Conservation (phyloP, 2,329 filamentous ascomycete genomes). For the Nemania diffusa region DNA sequence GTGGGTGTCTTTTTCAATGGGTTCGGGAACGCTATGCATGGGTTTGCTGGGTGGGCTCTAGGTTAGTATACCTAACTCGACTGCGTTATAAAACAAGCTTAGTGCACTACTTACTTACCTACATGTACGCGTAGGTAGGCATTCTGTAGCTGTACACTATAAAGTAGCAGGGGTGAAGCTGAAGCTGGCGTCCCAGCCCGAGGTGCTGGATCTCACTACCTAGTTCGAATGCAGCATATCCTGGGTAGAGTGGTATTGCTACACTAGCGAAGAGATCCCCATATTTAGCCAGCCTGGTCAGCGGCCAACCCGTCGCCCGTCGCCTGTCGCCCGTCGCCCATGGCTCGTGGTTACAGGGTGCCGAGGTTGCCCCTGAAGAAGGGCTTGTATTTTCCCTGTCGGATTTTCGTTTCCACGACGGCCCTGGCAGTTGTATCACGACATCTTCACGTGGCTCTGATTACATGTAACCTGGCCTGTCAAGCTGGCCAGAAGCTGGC, state of each 20-base stretch:
- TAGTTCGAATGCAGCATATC: constrained; percentile 35
- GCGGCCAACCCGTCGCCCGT: constrained; percentile 30
- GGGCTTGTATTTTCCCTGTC: constrained; percentile 29
- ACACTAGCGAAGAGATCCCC: constrained; percentile 29
- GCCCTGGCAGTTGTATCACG: constrained; percentile 36
- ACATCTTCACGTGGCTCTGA: constrained; percentile 38
- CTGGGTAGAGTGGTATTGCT: constrained; percentile 30
- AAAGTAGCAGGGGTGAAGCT: constrained; percentile 22
- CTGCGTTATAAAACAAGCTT: neutral
- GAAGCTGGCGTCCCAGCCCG: constrained; percentile 35
- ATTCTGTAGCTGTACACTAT: neutral
- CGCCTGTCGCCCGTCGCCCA: constrained; percentile 19
- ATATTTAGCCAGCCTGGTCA: constrained; percentile 31
- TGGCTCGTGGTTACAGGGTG: constrained; percentile 33
- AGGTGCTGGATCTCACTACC: constrained; percentile 39
- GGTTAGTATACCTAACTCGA: neutral
- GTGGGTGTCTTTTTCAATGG: neutral
- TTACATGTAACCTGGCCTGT: constrained; percentile 20
- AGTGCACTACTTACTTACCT: neutral
- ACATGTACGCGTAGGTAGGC: neutral
- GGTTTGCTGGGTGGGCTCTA: neutral
- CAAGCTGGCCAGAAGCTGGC: constrained; percentile 8
- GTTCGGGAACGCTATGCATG: constrained; percentile 1
- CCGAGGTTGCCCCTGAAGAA: constrained; percentile 35
- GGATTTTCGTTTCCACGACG: constrained; percentile 20